Evolutionary conservation across 2,329 filamentous ascomycete genomes (phyloP).

Genomic region (Zelopaecilomyces penicillatus): DNA sequence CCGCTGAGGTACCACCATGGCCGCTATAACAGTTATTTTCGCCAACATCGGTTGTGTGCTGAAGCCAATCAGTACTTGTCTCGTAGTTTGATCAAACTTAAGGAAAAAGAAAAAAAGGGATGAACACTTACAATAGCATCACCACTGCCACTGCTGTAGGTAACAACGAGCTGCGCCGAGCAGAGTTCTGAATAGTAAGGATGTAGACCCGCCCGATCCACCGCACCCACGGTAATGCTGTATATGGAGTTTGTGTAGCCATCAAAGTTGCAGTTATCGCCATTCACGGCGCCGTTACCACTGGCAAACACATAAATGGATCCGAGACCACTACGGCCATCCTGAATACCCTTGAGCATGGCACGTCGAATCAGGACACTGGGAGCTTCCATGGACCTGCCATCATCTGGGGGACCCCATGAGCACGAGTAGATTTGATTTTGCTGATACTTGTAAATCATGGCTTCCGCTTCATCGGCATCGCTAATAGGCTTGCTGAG

Average conservation of each 20-base stretch:
- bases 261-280: constrained; percentile 98
- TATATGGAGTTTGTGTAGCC: constrained; percentile 99
- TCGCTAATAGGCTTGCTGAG: constrained; percentile 85
- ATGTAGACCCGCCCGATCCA: constrained; percentile 79
- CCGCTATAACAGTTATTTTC: constrained; percentile 64
- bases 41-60: constrained; percentile 93
- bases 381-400: constrained; percentile 86
- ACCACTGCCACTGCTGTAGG: constrained; percentile 84
- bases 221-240: constrained; percentile 90
- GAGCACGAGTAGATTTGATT: constrained; percentile 99
- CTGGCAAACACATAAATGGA: constrained; percentile 94
- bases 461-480: constrained; percentile 80
- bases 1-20: constrained; percentile 95
- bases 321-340: constrained; percentile 73
- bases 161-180: constrained; percentile 90
- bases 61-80: constrained; percentile 4
- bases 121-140: constrained; percentile 62
- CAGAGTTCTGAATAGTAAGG: constrained; percentile 96
- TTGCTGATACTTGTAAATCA: constrained; percentile 85
- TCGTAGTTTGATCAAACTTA: neutral
- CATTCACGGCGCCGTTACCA: constrained; percentile 78
- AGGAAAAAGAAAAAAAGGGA: neutral
- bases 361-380: constrained; percentile 80
- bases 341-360: constrained; percentile 86
- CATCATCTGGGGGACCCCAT: constrained; percentile 94